These are phyloP conservation scores for Fusarium tanahbumbuense DNA, from an alignment of 2,329 filamentous ascomycete genomes.

Conservation along the genomic window DNA sequence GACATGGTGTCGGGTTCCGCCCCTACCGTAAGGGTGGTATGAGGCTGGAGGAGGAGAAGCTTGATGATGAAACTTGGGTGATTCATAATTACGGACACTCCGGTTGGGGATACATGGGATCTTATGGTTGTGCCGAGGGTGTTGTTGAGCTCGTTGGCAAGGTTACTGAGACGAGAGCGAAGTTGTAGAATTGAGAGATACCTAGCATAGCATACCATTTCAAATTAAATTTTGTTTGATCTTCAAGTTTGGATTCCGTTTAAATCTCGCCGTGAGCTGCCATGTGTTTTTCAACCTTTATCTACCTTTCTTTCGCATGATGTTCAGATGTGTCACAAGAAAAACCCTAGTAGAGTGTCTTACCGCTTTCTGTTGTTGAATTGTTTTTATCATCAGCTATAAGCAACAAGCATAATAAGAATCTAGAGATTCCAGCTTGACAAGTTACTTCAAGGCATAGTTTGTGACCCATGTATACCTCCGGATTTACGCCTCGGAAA, in stretches of 20 bases:
- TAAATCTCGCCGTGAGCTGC: rapidly evolving
- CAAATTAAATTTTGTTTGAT: background rate
- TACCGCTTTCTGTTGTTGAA: background rate
- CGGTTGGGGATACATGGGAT: slow-evolving; percentile 79
- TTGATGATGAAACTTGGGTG: slow-evolving; percentile 68
- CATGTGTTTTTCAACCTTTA: background rate
- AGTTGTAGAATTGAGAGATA: slow-evolving; percentile 37
- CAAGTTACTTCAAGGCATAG: no score
- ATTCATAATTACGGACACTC: slow-evolving; percentile 86
- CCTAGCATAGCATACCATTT: background rate
- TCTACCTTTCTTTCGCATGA: background rate
- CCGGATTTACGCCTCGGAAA: no score
- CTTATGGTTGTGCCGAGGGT: slow-evolving; percentile 77
- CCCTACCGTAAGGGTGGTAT: slow-evolving; percentile 79
- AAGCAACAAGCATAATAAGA: background rate
- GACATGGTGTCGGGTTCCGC: slow-evolving; percentile 84
- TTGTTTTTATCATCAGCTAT: background rate
- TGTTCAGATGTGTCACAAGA: no score
- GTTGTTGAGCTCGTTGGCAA: slow-evolving; percentile 75
- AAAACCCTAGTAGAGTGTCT: no score
- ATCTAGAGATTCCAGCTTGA: rapidly evolving
- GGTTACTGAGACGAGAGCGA: slow-evolving; percentile 55
- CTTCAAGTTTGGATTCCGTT: background rate
- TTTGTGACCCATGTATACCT: no score
- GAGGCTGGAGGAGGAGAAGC: slow-evolving; percentile 71